Evolutionary conservation across 805 yeast genomes (phyloP).

Genomic region (Candida chauliodis): DNA sequence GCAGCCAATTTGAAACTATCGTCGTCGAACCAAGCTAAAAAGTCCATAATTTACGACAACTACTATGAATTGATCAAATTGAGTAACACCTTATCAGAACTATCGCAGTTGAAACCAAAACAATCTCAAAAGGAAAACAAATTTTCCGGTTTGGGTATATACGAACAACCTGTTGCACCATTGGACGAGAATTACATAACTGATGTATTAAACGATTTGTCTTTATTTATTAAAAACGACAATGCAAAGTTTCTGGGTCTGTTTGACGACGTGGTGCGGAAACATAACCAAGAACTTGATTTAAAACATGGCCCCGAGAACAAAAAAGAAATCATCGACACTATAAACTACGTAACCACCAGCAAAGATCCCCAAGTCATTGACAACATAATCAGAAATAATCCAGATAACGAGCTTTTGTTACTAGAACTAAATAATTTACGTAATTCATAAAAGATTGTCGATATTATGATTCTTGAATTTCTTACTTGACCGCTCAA

Average conservation of each 20-base stretch:
- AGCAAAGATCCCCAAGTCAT: neutral
- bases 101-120: slow-evolving; percentile 14
- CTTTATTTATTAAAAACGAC: slow-evolving; percentile 19
- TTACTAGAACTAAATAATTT: slow-evolving; percentile 20
- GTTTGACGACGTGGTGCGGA: slow-evolving; percentile 19
- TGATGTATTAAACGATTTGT: slow-evolving; percentile 19
- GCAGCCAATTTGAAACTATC: slow-evolving; percentile 43
- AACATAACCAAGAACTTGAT: slow-evolving; percentile 10
- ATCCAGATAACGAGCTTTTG: slow-evolving; percentile 18
- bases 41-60: slow-evolving; percentile 70
- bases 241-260: slow-evolving; percentile 15
- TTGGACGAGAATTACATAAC: slow-evolving; percentile 17
- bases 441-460: slow-evolving; percentile 32
- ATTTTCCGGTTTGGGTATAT: slow-evolving; percentile 10
- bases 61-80: slow-evolving; percentile 70
- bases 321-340: slow-evolving; percentile 11
- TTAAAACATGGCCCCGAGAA: neutral
- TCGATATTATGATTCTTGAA: slow-evolving; percentile 78
- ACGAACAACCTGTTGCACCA: slow-evolving; percentile 5
- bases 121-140: neutral
- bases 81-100: slow-evolving; percentile 46
- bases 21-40: slow-evolving; percentile 56
- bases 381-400: slow-evolving; percentile 10
- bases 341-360: slow-evolving; percentile 11
- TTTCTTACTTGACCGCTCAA: slow-evolving; percentile 79